Conservation (phyloP, 371 early-diverging fungal genomes). For the Mortierella sp. region DNA sequence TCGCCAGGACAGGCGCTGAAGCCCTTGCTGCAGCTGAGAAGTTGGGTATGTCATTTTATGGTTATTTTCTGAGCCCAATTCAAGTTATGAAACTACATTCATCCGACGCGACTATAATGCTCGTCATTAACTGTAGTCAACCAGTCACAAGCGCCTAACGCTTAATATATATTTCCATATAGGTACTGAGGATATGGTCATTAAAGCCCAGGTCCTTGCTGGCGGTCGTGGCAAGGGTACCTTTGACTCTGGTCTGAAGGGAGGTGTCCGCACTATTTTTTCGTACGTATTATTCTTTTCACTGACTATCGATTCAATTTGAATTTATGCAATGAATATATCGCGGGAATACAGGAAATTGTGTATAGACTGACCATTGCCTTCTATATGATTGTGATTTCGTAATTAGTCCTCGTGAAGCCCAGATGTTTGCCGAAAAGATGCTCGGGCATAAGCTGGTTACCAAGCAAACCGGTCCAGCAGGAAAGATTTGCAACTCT, state of each 20-base stretch:
- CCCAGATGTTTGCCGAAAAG: conserved; percentile 88
- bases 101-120: neutral
- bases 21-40: conserved; percentile 89
- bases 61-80: too few species aligned
- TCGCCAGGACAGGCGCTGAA: conserved; percentile 91
- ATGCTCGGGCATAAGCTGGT: conserved; percentile 97
- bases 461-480: conserved; percentile 98
- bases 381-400: neutral
- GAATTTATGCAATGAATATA: neutral
- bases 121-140: too few species aligned
- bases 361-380: neutral
- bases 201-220: conserved; percentile 99
- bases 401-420: conserved; percentile 86
- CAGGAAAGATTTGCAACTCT: conserved; percentile 94
- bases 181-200: conserved; percentile 90
- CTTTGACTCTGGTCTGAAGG: conserved; percentile 95
- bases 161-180: conserved; percentile 10
- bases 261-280: conserved; percentile 95
- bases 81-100: neutral
- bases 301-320: neutral
- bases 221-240: conserved; percentile 99
- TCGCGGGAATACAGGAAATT: too few species aligned
- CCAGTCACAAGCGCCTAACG: too few species aligned
- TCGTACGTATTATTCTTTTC: conserved; percentile 72
- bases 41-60: conserved; percentile 86